Evolutionary conservation across 2,329 filamentous ascomycete genomes (phyloP), one percentile per base, ranked within the genome.

Genomic region (Pseudogymnoascus sp.): DNA sequence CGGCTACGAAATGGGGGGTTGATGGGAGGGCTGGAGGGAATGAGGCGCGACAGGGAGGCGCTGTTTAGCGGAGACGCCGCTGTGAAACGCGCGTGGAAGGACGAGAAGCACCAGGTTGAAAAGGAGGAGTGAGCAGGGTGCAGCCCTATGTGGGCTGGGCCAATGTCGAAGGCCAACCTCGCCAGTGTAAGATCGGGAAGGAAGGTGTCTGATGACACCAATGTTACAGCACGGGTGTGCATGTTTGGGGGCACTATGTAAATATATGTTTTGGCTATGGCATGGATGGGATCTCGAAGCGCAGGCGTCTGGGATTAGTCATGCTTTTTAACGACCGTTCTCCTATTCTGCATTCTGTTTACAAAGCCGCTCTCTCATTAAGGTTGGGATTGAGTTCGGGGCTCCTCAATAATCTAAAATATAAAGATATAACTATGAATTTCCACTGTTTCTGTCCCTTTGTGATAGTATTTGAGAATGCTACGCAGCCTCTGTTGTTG

Each of bases 11-110:
- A 80, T 63, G 87, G 87, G 40, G 88, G 88, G 0, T 76, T 90
- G 16, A 85, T 88, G 14, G 86, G 76, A 21, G 88, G 89, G n/a
- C 75, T 90, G 31, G 87, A 89, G 67, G 87, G 86, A 28, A 89
- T 89, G 87, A 78, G 85, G 60, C 77, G 79, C 68, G 87, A 89
- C 70, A 78, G 81, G 60, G 69, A 72, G 60, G 63, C 41, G 25
- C 11, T 55, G n/a, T 31, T 43, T 23, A 59, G 35, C 21, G 35
- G 35, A 2, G 58, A 60, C 8, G 31, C 33, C 5, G 18, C 58
- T 1, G 38, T 60, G 1, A 60, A 60, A 25, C 38, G 58, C 1
- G n/a, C 38, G 8, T 60, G 58, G 38, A 40, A 41, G 14, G 58
- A 60, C n/a, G 38, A 60, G 12, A 41, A 60, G n/a, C 58, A 40